Evolutionary conservation across 2,329 filamentous ascomycete genomes (phyloP), one percentile per base, ranked within the genome.

Genomic region (Pseudopithomyces maydicus): DNA sequence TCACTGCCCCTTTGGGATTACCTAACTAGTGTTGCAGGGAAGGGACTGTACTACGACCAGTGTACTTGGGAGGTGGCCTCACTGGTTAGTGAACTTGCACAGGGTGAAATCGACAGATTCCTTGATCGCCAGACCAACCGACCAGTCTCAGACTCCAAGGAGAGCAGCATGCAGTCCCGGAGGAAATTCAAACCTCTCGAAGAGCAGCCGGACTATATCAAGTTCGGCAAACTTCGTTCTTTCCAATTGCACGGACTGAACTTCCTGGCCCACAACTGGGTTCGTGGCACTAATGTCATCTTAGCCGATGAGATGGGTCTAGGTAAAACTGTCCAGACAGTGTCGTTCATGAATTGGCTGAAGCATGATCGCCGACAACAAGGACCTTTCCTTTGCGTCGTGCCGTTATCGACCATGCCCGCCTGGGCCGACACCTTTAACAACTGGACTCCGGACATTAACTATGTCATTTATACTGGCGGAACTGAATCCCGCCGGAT

Each of bases 361-460:
- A 90, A 92, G 53, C 94, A 98, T 77, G 88, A 92, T 56, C 88
- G 94, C 64, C 84, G 84, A 48, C 95, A 99, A 74, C 91, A 98
- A 76, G 95, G 95, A 0, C 95, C 95, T 0, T 98, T 97, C 71
- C 86, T 99, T 42, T 94, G 98, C 57, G 92, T 98, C n/a, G 95
- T 97, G 7, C 95, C 95, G 26, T 84, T 99, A 22, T 98, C 94
- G 58, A 97, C 96, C 46, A 97, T 99, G 79, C 94, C 95, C 6
- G 92, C 95, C 2, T 99, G 95, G 95, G 95, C 92, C 44, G 95
- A 99, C 71, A 99, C 95, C 0, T 97, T 99, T 77, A 95, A 97
- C 75, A 83, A 90, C 62, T 99, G 95, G 95, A 88, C 95, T 2
- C 95, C 95, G 0, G 94, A 98, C 72, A 79, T 98, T 61, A 98